Evolutionary conservation across 306 rosid genomes (phyloP), one percentile per base, ranked within the genome.

Genomic region (Cicer chorassanicum): DNA sequence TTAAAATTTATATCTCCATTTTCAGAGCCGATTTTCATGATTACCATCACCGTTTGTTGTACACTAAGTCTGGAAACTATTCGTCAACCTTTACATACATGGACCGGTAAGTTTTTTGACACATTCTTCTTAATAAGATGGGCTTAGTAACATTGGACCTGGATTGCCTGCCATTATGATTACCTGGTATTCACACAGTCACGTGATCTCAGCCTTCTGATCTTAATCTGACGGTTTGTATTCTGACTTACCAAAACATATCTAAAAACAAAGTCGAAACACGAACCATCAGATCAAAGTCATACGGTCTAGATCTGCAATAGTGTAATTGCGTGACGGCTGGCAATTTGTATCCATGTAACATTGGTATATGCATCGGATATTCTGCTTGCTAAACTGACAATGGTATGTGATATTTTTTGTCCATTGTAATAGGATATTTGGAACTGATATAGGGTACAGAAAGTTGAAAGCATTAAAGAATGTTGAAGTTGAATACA

Each of bases 11-110:
- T 45, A 62, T 57, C 45, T 18, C 77, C 12, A 55, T 36, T 78
- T 57, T 16, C 92, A 93, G 98, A 21, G 90, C 98, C 48, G 92
- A 93, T 85, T 91, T 91, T 81, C 98, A 93, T 63, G 98, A 93
- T 88, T 93, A 93, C 74, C 98, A 93, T 76, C 98, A 93, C 71
- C 96, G 97, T 18, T 81, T 89, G 86, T 88, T 93, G 53, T 93
- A 87, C 76, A 91, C 96, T 40, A 91, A 93, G 85, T 93, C 98
- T 1, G 98, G 97, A 67, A 93, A 93, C 88, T 93, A 93, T 84
- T 89, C 98, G 1, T 93, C 98, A 48, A 93, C 98, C 61, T 91
- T 93, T 75, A 81, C 90, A 42, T 91, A 93, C 93, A 91, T 91
- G 98, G 94, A 93, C 78, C 21, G 96, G 98, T 88, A 62, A 38